Conservation (phyloP, 129 eudicot species). For the Helianthus annuus region DNA sequence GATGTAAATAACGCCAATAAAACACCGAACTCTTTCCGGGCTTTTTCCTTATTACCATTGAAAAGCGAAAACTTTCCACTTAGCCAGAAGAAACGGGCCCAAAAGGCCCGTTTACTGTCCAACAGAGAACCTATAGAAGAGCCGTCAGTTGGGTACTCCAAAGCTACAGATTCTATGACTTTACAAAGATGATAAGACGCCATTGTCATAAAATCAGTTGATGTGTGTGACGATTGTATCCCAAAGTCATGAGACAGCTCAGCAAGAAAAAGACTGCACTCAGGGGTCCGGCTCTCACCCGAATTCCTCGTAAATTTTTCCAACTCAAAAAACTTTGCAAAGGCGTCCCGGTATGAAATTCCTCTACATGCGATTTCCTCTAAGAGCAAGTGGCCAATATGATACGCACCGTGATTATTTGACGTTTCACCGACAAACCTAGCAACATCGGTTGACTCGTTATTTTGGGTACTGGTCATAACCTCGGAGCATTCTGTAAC, state of each 20-base stretch:
- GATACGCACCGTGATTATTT: constrained; percentile 75
- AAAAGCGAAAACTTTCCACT: constrained; percentile 68
- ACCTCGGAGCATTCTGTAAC: constrained; percentile 38
- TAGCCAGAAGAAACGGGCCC: constrained; percentile 88
- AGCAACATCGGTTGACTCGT: constrained; percentile 51
- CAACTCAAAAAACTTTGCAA: constrained; percentile 64
- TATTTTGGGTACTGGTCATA: constrained; percentile 33
- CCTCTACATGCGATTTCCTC: constrained; percentile 58
- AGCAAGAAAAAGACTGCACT: constrained; percentile 85
- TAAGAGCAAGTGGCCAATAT: constrained; percentile 76
- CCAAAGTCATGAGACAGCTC: constrained; percentile 85
- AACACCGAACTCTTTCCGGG: constrained; percentile 71
- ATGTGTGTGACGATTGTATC: constrained; percentile 47
- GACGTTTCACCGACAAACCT: constrained; percentile 59
- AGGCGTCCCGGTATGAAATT: constrained; percentile 51
- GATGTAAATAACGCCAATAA: constrained; percentile 56
- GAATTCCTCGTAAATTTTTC: constrained; percentile 72
- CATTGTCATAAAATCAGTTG: constrained; percentile 49
- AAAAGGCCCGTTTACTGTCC: constrained; percentile 60
- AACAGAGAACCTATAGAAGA: constrained; percentile 43
- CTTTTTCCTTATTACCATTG: constrained; percentile 66
- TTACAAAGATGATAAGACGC: constrained; percentile 86
- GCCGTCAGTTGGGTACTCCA: constrained; percentile 50
- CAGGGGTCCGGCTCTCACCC: constrained; percentile 68
- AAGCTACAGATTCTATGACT: constrained; percentile 71